Base-by-base conservation (phyloP, 2,329 filamentous ascomycete species). In the Pseudopithomyces chartarum region DNA sequence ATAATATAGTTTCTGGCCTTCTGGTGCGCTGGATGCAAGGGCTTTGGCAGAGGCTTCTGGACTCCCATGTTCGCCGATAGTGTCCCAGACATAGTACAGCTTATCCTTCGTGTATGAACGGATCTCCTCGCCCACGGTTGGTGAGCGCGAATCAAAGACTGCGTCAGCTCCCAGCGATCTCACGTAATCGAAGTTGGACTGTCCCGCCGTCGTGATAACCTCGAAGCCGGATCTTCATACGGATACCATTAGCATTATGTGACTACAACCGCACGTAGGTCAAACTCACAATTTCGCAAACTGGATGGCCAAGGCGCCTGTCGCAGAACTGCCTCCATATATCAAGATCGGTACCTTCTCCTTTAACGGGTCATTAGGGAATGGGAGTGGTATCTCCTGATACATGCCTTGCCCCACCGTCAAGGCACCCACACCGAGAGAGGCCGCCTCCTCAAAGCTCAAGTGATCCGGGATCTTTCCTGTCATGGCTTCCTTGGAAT, bases 401-500 rank as follows among this genome's bases (percentile, higher is more conserved):
- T 78, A 79, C 42, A 80, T 55, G 1, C 72, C 74, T 58, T 83
- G 81, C 1, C 79, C 81, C 19, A 81, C 77, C 2, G 82, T 84
- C n/a, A 67, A 69, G 43, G 83, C 69, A 3, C 80, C 82, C 1
- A 82, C 74, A 1, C 80, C 79, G 2, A 84, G 67, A 1, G 81
- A 83, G 1, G 79, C 74, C 1, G 81, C 83, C 22, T 82, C 79
- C 58, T 82, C 77, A 59, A 81, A 79, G 51, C 73, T 77, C 54
- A 84, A 43, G 38, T 68, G 65, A 20, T 81, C 76, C 3, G 82
- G 81, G 17, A 84, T 74, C 39, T 76, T 76, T 49, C 79, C 72
- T 56, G 77, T 73, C 0, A 83, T 33, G 52, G 80, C 79, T 2
- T 76, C 82, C 63, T 82, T 84, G 8, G 71, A 80, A 4, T 80